phyloP scores from a whole-genome alignment of 1,139 yeast genomes.

The Wickerhamomyces sp. region DNA sequence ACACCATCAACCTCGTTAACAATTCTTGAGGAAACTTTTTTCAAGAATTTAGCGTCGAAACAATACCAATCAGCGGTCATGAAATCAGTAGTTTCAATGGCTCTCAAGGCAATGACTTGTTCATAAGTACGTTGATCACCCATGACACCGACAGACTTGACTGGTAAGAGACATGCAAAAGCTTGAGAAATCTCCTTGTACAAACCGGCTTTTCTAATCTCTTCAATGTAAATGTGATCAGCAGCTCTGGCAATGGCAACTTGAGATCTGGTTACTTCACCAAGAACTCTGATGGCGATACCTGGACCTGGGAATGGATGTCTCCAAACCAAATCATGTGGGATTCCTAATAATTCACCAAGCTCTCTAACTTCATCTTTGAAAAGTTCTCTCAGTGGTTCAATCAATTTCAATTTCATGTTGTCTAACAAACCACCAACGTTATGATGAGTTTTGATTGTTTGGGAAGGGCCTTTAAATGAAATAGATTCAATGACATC shows the following conservation, averaged over 20 bases:
- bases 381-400: conserved; percentile 96
- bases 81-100: conserved; percentile 95
- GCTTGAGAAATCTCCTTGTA: conserved; percentile 95
- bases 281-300: conserved; percentile 94
- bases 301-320: conserved; percentile 99
- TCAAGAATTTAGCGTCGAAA: conserved; percentile 88
- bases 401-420: conserved; percentile 97
- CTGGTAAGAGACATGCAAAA: conserved; percentile 94
- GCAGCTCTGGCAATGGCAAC: conserved; percentile 97
- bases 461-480: conserved; percentile 98
- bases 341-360: conserved; percentile 92
- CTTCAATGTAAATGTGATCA: conserved; percentile 91
- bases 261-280: conserved; percentile 91
- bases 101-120: conserved; percentile 98
- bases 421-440: conserved; percentile 97
- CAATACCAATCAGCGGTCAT: conserved; percentile 99
- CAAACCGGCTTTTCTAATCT: conserved; percentile 87
- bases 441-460: conserved; percentile 98
- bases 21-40: conserved; percentile 90
- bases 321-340: conserved; percentile 98
- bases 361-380: conserved; percentile 97
- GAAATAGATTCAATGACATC: conserved; percentile 98
- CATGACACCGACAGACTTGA: conserved; percentile 98
- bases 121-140: conserved; percentile 99
- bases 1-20: conserved; percentile 99